These are phyloP conservation scores for Brassica hybrid DNA, from an alignment of 441 rosid genomes.

Conservation along the genomic window DNA sequence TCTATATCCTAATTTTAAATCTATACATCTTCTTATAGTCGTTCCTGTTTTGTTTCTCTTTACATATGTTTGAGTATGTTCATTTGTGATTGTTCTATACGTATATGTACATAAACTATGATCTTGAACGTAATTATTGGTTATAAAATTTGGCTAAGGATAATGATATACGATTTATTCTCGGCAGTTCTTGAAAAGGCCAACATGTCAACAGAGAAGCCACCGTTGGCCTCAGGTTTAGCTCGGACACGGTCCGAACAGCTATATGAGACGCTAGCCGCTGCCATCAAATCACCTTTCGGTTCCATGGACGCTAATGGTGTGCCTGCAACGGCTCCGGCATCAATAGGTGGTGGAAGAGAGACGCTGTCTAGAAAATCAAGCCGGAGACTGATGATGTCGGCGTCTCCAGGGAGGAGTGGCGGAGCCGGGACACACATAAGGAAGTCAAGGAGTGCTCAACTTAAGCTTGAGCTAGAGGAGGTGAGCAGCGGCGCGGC, in stretches of 20 bases:
- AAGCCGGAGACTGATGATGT: conserved; percentile 60
- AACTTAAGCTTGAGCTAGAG: conserved; percentile 68
- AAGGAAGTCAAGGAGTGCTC: conserved; percentile 88
- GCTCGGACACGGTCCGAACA: conserved; percentile 86
- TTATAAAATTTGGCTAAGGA: not conserved
- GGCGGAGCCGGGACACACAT: conserved; percentile 64
- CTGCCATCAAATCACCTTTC: conserved; percentile 71
- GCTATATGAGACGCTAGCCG: conserved; percentile 63
- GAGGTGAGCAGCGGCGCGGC: conserved; percentile 87
- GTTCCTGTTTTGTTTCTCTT: conserved; percentile 9
- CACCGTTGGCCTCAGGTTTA: conserved; percentile 54
- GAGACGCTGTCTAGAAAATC: conserved; percentile 67
- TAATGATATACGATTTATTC: conserved; percentile 19
- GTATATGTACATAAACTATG: conserved; percentile 4
- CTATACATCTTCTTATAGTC: conserved; percentile 32
- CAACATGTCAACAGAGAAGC: conserved; percentile 53
- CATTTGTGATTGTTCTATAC: conserved; percentile 1
- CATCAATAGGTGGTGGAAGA: conserved; percentile 44
- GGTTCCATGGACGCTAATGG: conserved; percentile 43
- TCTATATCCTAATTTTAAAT: conserved; percentile 12
- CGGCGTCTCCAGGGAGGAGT: conserved; percentile 63
- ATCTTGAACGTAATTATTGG: conserved; percentile 15
- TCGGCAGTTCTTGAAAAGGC: conserved; percentile 10
- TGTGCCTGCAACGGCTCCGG: conserved; percentile 35
- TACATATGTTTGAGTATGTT: conserved; percentile 9